phyloP scores from a whole-genome alignment of 2,329 filamentous ascomycete genomes.

The Zymoseptoria brevis region DNA sequence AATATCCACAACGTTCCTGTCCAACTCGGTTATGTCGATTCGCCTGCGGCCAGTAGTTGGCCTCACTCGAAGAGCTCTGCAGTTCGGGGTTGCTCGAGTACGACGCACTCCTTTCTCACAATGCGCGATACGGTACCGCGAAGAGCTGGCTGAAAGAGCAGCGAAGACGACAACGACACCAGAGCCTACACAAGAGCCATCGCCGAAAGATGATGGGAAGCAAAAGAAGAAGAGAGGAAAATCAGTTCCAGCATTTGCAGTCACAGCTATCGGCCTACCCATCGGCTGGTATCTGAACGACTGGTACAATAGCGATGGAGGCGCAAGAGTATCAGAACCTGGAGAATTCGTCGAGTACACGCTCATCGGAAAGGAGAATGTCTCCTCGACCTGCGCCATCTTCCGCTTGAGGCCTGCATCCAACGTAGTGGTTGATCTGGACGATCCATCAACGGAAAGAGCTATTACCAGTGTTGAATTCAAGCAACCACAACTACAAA shows the following conservation, averaged over 20 bases:
- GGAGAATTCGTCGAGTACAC: constrained; percentile 43
- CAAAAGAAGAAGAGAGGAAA: background rate
- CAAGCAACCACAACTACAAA: constrained; percentile 90
- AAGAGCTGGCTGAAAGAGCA: background rate
- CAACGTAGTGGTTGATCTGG: constrained; percentile 12
- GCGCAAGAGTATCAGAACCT: constrained; percentile 3
- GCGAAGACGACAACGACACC: background rate
- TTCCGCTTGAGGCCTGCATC: constrained; percentile 51
- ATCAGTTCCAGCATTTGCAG: constrained; percentile 14
- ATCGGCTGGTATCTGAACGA: constrained; percentile 17
- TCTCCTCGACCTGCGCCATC: constrained; percentile 62
- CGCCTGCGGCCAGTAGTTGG: background rate
- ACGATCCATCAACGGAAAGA: constrained; percentile 27
- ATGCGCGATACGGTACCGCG: background rate
- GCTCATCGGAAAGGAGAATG: constrained; percentile 51
- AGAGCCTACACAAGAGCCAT: background rate
- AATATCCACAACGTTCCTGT: background rate
- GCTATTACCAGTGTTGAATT: constrained; percentile 85
- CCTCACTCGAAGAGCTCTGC: background rate
- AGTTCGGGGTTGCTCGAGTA: too few relatives aligned
- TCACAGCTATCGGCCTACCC: constrained; percentile 16
- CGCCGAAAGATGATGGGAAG: background rate
- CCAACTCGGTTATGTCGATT: background rate
- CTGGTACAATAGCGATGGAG: background rate
- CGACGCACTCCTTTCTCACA: background rate